Base-by-base conservation (phyloP, 371 early-diverging fungal genomes). In the Dentiscutata heterogama region DNA sequence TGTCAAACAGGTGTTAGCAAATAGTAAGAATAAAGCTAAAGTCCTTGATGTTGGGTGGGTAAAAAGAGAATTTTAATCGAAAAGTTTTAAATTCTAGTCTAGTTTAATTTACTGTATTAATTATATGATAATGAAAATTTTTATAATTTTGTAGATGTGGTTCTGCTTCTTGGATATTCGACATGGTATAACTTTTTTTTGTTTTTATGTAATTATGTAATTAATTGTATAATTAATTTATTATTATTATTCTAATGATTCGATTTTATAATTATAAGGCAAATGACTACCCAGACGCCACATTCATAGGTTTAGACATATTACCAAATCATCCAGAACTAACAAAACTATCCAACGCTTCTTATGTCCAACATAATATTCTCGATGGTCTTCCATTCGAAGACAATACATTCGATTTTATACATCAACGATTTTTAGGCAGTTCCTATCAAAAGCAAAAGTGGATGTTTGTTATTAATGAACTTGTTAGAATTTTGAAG, bases 401-500 rank as follows among this genome's bases (percentile, higher is more conserved):
- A 2, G 85, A 84, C 51, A 86, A 85, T 50, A 82, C 83, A 0
- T 88, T 86, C 39, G 86, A 88, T 60, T 88, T 83, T 78, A 83
- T 87, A 67, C 85, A 84, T 74, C 84, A 86, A 71, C 71, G 84
- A 7, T 58, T 86, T 14, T 82, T 86, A 11, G 68, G 81, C 82
- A 84, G 83, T 81, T 85, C 16, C 75, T 86, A 63, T 79, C 27
- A 22, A 67, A 82, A 35, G 82, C 79, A 73, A 58, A 64, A 42
- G 82, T 87, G 78, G 85, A n/a, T 39, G n/a, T 20, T 20, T 31
- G 39, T 68, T 18, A 39, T 68, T 35, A 68, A 68, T 31, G 68
- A 68, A 68, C n/a, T 68, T 16, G 29, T 42, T n/a, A 68, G 68
- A 14, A 39, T 68, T 0, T 68, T 68, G n/a, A 68, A 68, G 39